phyloP scores from a whole-genome alignment of 2,329 filamentous ascomycete genomes.

The Dactylellina leptospora region DNA sequence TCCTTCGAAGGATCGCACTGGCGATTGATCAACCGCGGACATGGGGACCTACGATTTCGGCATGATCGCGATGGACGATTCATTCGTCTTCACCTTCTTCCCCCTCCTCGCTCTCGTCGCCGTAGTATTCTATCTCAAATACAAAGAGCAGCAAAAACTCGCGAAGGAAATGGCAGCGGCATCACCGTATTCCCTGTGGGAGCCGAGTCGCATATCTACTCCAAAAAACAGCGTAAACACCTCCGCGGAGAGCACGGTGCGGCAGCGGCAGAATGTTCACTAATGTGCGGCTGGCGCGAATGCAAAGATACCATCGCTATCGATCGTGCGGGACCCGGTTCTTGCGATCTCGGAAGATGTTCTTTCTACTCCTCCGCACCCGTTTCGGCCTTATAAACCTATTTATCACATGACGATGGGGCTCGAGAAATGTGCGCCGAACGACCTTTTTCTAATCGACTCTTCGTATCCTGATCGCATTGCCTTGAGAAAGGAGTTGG shows the following conservation, averaged over 20 bases:
- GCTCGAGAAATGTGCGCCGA: conserved; percentile 58
- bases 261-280: conserved; percentile 8
- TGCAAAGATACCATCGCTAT: not conserved
- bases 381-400: conserved; percentile 65
- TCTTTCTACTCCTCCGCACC: conserved; percentile 60
- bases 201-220: not conserved
- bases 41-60: conserved; percentile 27
- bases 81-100: conserved; percentile 46
- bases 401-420: conserved; percentile 68
- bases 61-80: conserved; percentile 20
- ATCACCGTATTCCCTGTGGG: conserved; percentile 14
- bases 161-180: not conserved
- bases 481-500: conserved; percentile 52
- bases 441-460: conserved; percentile 67
- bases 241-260: conserved; percentile 6
- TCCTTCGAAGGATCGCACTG: too few species aligned
- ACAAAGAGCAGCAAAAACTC: not conserved
- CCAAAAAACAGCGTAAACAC: conserved; percentile 16
- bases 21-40: not conserved
- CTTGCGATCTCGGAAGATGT: conserved; percentile 60
- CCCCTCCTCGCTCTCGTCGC: conserved; percentile 22
- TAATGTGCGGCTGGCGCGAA: not conserved
- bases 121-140: conserved; percentile 28
- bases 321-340: conserved; percentile 51
- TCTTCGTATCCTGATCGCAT: conserved; percentile 64